Conservation (phyloP, 805 yeast species). For the Saccharomyces eubayanus region DNA sequence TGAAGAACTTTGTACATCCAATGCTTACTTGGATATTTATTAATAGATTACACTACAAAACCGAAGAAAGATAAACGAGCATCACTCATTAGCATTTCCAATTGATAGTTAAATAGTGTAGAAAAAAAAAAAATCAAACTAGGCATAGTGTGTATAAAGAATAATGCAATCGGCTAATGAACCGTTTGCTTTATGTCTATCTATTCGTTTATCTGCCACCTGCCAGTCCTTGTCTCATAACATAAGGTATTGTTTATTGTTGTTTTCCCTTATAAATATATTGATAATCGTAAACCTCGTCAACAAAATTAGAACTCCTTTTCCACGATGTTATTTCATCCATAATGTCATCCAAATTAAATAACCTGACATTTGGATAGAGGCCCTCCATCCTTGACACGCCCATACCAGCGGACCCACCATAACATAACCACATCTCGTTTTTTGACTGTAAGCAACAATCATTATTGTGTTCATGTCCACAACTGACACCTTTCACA, state of each 20-base stretch:
- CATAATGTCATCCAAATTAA: constrained; percentile 37
- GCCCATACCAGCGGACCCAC: constrained; percentile 60
- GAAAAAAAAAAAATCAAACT: not conserved
- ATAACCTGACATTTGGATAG: constrained; percentile 45
- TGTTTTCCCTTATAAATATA: constrained; percentile 12
- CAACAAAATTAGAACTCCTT: constrained; percentile 41
- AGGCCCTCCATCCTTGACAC: constrained; percentile 48
- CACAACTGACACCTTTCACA: constrained; percentile 50
- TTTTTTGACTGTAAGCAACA: constrained; percentile 41
- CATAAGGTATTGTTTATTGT: not conserved
- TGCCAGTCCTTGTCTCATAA: not conserved
- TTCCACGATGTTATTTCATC: constrained; percentile 53
- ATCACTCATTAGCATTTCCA: not conserved
- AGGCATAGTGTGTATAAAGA: not conserved
- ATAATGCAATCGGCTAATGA: not conserved
- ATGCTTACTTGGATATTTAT: not conserved
- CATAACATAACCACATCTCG: constrained; percentile 55
- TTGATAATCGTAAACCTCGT: constrained; percentile 38
- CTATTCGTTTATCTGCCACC: not conserved
- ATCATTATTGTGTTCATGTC: constrained; percentile 65
- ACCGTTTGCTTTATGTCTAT: not conserved
- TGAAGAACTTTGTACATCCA: not conserved
- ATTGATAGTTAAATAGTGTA: not conserved
- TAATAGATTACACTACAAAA: not conserved
- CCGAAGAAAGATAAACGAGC: not conserved